phyloP scores from a whole-genome alignment of 2,329 filamentous ascomycete species.

The Triangularia verruculosa region DNA sequence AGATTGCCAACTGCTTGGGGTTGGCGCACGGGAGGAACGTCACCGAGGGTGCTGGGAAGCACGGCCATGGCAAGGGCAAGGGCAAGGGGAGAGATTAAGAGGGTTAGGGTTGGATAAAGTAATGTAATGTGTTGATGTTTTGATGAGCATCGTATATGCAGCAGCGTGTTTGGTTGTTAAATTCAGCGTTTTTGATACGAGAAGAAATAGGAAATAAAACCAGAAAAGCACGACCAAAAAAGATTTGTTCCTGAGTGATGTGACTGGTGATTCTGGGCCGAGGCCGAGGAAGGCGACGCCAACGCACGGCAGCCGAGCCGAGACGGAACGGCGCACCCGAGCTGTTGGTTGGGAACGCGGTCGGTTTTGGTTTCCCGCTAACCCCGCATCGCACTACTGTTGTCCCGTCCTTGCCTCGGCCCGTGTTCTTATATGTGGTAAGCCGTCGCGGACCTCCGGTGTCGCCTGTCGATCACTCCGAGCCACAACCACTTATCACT shows the following conservation, averaged over 20 bases:
- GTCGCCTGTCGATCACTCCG: neutral
- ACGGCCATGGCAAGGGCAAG: too few relatives aligned
- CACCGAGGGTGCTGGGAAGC: constrained; percentile 19
- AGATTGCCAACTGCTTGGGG: constrained; percentile 67
- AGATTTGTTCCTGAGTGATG: too few relatives aligned
- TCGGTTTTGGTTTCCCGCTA: constrained; percentile 13
- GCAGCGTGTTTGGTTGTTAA: neutral
- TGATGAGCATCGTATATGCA: neutral
- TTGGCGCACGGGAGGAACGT: constrained; percentile 40
- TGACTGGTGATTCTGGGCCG: neutral
- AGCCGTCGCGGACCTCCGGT: neutral
- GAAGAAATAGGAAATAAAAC: neutral
- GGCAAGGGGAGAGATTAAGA: neutral
- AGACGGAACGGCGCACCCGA: neutral
- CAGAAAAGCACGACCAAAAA: too few relatives aligned
- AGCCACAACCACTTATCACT: neutral
- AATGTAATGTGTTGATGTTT: neutral
- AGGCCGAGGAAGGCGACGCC: neutral
- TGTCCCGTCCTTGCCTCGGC: neutral
- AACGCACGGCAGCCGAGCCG: neutral
- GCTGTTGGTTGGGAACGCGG: neutral
- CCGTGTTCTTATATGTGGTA: neutral
- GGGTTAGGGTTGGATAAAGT: neutral
- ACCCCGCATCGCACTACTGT: constrained; percentile 12
- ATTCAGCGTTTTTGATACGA: too few relatives aligned